These are phyloP conservation scores for Austropuccinia psidii DNA, from an alignment of 1,284 basidiomycete genomes.

Conservation along the genomic window DNA sequence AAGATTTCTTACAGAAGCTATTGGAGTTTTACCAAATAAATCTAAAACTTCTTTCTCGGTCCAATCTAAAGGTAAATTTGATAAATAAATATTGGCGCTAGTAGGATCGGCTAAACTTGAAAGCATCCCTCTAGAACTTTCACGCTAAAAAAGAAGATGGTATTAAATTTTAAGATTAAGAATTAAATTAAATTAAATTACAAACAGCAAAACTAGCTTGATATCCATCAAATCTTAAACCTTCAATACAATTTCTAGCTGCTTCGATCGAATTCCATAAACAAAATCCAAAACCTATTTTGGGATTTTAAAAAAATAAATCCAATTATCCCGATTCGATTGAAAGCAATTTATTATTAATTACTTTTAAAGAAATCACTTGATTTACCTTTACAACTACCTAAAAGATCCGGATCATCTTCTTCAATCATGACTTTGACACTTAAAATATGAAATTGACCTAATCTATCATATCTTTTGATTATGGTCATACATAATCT, in stretches of 20 bases:
- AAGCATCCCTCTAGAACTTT: slow-evolving; percentile 25
- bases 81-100: slow-evolving; percentile 28
- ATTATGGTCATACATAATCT: slow-evolving; percentile 10
- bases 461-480: neutral
- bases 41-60: slow-evolving; percentile 9
- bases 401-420: neutral
- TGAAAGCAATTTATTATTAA: neutral
- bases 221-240: slow-evolving; percentile 10
- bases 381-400: slow-evolving; percentile 19
- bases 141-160: slow-evolving; percentile 1
- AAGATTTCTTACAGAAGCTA: neutral
- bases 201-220: slow-evolving; percentile 29
- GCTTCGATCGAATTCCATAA: slow-evolving; percentile 18
- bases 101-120: slow-evolving; percentile 21
- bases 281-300: slow-evolving; percentile 29
- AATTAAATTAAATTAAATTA: too few relatives aligned
- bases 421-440: slow-evolving; percentile 33
- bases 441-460: neutral
- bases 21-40: slow-evolving; percentile 13
- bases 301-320: neutral
- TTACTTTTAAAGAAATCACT: neutral
- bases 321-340: neutral
- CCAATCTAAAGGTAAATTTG: slow-evolving; percentile 26
- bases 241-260: slow-evolving; percentile 2
- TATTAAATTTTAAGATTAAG: neutral